These are phyloP conservation scores for Penicillium canariense DNA, from an alignment of 495 filamentous ascomycete genomes.

Conservation along the genomic window DNA sequence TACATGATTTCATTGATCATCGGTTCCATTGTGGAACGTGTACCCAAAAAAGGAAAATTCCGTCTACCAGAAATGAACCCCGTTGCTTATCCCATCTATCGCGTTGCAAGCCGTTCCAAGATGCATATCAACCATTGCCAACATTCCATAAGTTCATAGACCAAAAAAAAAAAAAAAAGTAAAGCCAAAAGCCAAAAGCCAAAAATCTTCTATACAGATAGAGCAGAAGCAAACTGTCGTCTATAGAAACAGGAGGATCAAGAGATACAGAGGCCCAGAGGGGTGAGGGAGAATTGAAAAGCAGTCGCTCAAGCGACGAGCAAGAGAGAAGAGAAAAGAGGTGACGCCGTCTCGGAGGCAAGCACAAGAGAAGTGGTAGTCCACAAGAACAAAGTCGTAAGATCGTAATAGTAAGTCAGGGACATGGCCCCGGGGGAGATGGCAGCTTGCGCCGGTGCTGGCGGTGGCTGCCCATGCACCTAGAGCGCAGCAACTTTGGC, in stretches of 20 bases:
- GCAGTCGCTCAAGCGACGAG: neutral
- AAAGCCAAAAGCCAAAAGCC: neutral
- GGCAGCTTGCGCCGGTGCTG: too few species aligned
- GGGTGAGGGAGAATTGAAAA: neutral
- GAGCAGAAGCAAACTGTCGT: neutral
- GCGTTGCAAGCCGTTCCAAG: neutral
- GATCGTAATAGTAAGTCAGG: slow-evolving; percentile 7
- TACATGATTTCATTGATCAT: neutral
- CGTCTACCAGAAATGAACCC: neutral
- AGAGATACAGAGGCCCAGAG: too few species aligned
- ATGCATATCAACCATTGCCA: neutral
- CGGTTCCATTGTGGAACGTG: neutral
- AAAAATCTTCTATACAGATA: slow-evolving; percentile 3
- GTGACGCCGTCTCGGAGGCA: neutral
- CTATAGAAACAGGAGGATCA: neutral
- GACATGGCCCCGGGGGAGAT: neutral
- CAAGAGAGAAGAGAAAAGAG: neutral
- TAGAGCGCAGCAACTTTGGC: slow-evolving; percentile 21
- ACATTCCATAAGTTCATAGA: too few species aligned
- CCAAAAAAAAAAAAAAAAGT: neutral
- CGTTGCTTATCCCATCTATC: neutral
- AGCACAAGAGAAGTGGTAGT: neutral
- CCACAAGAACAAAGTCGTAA: neutral
- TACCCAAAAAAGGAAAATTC: neutral
- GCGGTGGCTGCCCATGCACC: neutral